Evolutionary conservation across 2,329 filamentous ascomycete genomes (phyloP).

Genomic region (Tolypocladium inflatum): DNA sequence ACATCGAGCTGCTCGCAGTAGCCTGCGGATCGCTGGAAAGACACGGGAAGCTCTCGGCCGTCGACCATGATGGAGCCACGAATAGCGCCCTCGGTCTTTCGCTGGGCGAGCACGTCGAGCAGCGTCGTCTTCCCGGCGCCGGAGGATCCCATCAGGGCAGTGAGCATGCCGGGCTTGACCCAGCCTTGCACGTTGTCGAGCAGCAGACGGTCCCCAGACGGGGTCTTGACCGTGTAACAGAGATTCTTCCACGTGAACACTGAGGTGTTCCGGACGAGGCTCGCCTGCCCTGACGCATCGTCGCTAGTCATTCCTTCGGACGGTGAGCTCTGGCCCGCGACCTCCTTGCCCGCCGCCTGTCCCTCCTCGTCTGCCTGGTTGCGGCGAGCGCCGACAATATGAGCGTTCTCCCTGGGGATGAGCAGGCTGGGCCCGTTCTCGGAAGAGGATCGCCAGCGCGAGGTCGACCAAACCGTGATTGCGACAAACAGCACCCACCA

Average conservation of each 20-base stretch:
- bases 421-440: slow-evolving; percentile 46
- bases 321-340: background rate
- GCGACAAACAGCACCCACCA: slow-evolving; percentile 52
- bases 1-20: slow-evolving; percentile 79
- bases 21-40: slow-evolving; percentile 70
- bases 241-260: slow-evolving; percentile 70
- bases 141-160: slow-evolving; percentile 71
- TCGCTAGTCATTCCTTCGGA: slow-evolving; percentile 1
- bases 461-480: slow-evolving; percentile 49
- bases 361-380: slow-evolving; percentile 39
- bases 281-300: slow-evolving; percentile 6
- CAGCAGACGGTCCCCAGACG: slow-evolving; percentile 53
- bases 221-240: slow-evolving; percentile 57
- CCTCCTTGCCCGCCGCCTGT: slow-evolving; percentile 16
- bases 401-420: slow-evolving; percentile 50
- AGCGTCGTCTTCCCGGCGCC: slow-evolving; percentile 83
- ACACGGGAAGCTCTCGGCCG: slow-evolving; percentile 58
- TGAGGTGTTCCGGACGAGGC: slow-evolving; percentile 52
- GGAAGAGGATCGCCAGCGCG: slow-evolving; percentile 42
- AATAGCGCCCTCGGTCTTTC: slow-evolving; percentile 70
- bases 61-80: slow-evolving; percentile 68
- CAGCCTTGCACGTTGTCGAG: slow-evolving; percentile 75
- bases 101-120: slow-evolving; percentile 70
- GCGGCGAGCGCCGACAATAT: slow-evolving; percentile 18
- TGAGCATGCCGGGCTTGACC: slow-evolving; percentile 72